These are phyloP conservation scores for Sugiyamaella mastotermitis DNA, from an alignment of 805 yeast species.

Conservation along the genomic window DNA sequence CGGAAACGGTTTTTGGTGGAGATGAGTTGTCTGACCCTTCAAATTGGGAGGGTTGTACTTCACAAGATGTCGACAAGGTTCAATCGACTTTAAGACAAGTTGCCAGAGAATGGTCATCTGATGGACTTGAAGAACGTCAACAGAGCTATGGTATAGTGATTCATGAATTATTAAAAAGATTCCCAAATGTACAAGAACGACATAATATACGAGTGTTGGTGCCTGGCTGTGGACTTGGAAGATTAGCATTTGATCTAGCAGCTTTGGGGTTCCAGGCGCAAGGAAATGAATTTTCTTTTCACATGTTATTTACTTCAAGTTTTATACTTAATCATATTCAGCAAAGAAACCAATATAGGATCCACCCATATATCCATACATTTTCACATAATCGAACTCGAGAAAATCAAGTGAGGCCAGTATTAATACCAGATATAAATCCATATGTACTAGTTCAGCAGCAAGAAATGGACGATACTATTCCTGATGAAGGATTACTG, in stretches of 20 bases:
- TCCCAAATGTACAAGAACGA: constrained; percentile 27
- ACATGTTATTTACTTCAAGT: constrained; percentile 61
- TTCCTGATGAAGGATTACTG: constrained; percentile 35
- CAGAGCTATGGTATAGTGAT: constrained; percentile 52
- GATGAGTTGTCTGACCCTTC: neutral
- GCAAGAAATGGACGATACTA: constrained; percentile 11
- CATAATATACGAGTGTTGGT: constrained; percentile 41
- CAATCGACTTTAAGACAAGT: constrained; percentile 56
- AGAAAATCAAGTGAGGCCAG: constrained; percentile 47
- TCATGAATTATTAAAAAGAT: constrained; percentile 34
- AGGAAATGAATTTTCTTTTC: constrained; percentile 72
- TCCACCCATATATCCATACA: constrained; percentile 47
- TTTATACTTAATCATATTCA: constrained; percentile 24
- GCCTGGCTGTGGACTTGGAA: constrained; percentile 90
- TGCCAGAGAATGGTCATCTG: constrained; percentile 70
- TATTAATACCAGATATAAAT: constrained; percentile 32
- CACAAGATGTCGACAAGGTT: constrained; percentile 50
- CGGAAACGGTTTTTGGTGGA: constrained; percentile 1
- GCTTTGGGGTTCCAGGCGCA: constrained; percentile 44
- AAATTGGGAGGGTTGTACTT: constrained; percentile 23
- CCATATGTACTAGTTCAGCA: constrained; percentile 18
- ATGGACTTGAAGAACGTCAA: constrained; percentile 47
- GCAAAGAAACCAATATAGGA: constrained; percentile 13
- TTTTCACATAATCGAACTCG: constrained; percentile 56
- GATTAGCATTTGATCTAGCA: constrained; percentile 66